Evolutionary conservation across 2,329 filamentous ascomycete species (phyloP).

Genomic region (Rhynchosporium agropyri): DNA sequence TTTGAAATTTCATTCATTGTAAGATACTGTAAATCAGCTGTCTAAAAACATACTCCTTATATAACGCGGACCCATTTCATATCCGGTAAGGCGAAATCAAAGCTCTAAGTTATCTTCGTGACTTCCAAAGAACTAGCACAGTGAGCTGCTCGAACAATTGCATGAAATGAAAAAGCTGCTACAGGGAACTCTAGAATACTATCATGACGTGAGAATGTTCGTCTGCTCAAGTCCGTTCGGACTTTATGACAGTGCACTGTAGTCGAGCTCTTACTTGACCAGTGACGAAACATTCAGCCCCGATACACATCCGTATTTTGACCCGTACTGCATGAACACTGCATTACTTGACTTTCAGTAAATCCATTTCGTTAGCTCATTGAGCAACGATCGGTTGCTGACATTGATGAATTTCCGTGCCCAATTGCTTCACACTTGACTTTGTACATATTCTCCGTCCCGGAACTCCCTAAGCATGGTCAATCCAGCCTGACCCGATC

Average conservation of each 20-base stretch:
- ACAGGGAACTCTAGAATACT: no score
- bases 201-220: no score
- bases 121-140: no score
- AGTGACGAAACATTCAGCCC: no score
- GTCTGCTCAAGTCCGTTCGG: no score
- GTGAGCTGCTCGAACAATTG: no score
- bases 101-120: no score
- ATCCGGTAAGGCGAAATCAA: no score
- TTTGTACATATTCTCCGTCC: constrained; percentile 29
- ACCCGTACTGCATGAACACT: background rate
- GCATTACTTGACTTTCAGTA: constrained; percentile 5
- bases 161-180: no score
- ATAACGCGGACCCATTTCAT: no score
- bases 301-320: background rate
- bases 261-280: no score
- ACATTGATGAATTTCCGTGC: background rate
- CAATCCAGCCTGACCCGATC: constrained; percentile 6
- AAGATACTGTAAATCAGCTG: constrained; percentile 27
- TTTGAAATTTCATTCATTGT: constrained; percentile 20
- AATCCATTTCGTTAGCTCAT: background rate
- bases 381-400: background rate
- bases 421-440: constrained; percentile 7
- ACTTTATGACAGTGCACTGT: no score
- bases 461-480: constrained; percentile 9
- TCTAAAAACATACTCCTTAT: background rate